These are phyloP conservation scores for Stemphylium lycopersici DNA, from an alignment of 2,329 filamentous ascomycete species.

Conservation along the genomic window DNA sequence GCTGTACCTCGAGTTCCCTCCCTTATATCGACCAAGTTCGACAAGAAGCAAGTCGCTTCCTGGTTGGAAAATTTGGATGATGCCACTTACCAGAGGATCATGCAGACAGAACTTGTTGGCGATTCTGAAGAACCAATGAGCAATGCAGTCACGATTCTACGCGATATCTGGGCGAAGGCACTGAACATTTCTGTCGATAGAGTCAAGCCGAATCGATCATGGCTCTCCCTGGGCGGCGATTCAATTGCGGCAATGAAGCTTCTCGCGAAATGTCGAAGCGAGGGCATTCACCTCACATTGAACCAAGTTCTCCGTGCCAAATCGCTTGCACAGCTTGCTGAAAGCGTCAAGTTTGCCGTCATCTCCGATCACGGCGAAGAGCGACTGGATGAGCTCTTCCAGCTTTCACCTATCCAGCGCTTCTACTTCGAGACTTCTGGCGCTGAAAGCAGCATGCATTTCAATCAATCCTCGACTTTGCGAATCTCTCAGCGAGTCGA, in stretches of 20 bases:
- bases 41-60: slow-evolving; percentile 42
- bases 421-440: slow-evolving; percentile 49
- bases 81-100: slow-evolving; percentile 48
- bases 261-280: slow-evolving; percentile 38
- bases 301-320: slow-evolving; percentile 44
- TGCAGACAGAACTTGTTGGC: slow-evolving; percentile 42
- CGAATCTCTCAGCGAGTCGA: slow-evolving; percentile 39
- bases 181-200: slow-evolving; percentile 46
- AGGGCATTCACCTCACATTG: slow-evolving; percentile 38
- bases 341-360: slow-evolving; percentile 19
- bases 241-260: slow-evolving; percentile 44
- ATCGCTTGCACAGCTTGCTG: slow-evolving; percentile 37
- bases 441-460: slow-evolving; percentile 45
- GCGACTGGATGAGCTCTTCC: slow-evolving; percentile 43
- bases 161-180: slow-evolving; percentile 51
- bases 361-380: slow-evolving; percentile 20
- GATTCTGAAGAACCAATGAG: slow-evolving; percentile 23
- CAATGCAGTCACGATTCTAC: slow-evolving; percentile 26
- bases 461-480: slow-evolving; percentile 56
- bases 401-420: slow-evolving; percentile 54
- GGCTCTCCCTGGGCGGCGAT: slow-evolving; percentile 44
- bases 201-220: slow-evolving; percentile 34
- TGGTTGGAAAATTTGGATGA: slow-evolving; percentile 56
- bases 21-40: slow-evolving; percentile 38
- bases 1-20: slow-evolving; percentile 45